These are phyloP conservation scores for Lophiotrema nucula DNA, from an alignment of 495 filamentous ascomycete genomes.

Conservation along the genomic window DNA sequence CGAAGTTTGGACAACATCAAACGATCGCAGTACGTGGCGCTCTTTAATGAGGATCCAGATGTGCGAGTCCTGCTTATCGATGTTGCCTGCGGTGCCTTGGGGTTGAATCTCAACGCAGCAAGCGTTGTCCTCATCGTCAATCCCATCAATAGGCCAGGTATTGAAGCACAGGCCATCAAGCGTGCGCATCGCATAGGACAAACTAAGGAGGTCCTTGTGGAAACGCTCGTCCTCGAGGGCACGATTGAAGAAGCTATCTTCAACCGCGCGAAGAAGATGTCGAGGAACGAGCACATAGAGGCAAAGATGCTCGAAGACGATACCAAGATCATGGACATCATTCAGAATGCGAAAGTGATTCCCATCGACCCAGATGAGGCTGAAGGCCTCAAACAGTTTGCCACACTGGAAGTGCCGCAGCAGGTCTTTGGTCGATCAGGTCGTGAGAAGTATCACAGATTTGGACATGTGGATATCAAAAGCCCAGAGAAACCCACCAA, in stretches of 20 bases:
- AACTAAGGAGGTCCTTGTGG: constrained; percentile 73
- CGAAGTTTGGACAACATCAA: constrained; percentile 60
- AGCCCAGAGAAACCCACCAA: constrained; percentile 9
- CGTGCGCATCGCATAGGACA: constrained; percentile 88
- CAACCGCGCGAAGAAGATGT: constrained; percentile 71
- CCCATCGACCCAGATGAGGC: constrained; percentile 51
- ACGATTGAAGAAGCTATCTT: constrained; percentile 88
- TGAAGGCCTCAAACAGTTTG: constrained; percentile 54
- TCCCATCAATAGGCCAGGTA: constrained; percentile 78
- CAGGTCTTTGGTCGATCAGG: constrained; percentile 57
- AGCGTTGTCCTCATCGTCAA: constrained; percentile 90
- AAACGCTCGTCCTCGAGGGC: constrained; percentile 70
- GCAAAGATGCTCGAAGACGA: constrained; percentile 76
- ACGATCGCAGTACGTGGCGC: constrained; percentile 68
- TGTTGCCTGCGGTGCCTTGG: constrained; percentile 80
- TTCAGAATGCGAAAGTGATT: constrained; percentile 68
- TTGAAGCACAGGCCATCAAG: constrained; percentile 90
- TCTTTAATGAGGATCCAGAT: constrained; percentile 66
- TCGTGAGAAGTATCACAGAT: constrained; percentile 20
- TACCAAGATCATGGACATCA: constrained; percentile 70
- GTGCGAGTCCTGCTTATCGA: constrained; percentile 85
- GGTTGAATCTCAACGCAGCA: constrained; percentile 77
- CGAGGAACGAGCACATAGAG: constrained; percentile 66
- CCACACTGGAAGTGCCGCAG: constrained; percentile 53
- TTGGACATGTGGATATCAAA: constrained; percentile 9